Evolutionary conservation across 1,284 basidiomycete species (phyloP), one percentile per base, ranked within the genome.

Genomic region (Volvariella volvacea): DNA sequence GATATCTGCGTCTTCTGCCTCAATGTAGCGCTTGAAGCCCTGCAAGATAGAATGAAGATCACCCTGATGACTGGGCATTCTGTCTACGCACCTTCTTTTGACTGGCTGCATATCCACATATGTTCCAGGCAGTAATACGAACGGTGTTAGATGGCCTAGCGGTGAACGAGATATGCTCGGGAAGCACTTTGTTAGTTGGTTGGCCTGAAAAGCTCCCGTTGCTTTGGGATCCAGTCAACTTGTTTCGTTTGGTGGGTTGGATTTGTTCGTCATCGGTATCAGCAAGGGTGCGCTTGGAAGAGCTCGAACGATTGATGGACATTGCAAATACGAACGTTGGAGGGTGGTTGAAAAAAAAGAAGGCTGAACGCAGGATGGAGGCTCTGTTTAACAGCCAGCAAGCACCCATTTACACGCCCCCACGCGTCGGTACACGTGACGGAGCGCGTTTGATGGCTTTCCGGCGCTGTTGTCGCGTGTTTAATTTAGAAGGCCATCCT

Each of bases 1-100:
- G 17, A 92, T 70, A 57, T 92, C 88, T 0, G 88, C 78, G 55
- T 91, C 80, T 55, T 92, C 88, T 1, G 88, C 88, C 53, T 87
- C 80, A 20, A 91, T 68, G 55, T 92, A 92, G 52, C 68, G 61
- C 53, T 78, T 81, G 64, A 92, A 89, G 0, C 89, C 88, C 86
- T 90, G 52, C 16, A 6, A 17, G n/a, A 28, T 2, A n/a, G 42
- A 16, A 28, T 28, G 25, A 28, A 30, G 15, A 36, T 33, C n/a
- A 36, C 37, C 25, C 41, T 14, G 15, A 39, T 12, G 25, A 28
- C 12, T 28, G 12, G 25, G 25, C 6, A 6, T 28, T 6, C 25
- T 6, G 25, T 6, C 6, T 28, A 28, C 6, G 25, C 25, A 83
- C 85, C 74, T 90, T 89, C 64, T 81, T 88, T 53, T 77, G 72